Evolutionary conservation across 257 asterid genomes (phyloP), one percentile per base, ranked within the genome.

Genomic region (Nicotiana tomentosiformis): DNA sequence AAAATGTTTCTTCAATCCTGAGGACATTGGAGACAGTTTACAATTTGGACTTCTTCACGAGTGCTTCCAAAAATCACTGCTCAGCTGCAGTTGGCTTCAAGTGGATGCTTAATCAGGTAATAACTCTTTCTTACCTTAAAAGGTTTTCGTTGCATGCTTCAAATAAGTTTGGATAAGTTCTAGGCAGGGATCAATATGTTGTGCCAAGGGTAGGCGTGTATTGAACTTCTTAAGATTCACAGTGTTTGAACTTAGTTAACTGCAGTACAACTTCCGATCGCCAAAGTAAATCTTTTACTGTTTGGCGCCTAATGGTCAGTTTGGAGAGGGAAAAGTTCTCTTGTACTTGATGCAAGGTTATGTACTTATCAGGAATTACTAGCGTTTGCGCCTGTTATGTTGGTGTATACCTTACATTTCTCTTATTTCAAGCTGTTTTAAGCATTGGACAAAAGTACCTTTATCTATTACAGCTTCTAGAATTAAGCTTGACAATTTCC

Each of bases 91-190:
- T 95, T 55, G 99, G 99, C 85, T 92, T 95, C 88, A 93, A 95
- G 89, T 95, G 99, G 99, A 95, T 95, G 99, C 94, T 94, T 68
- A 95, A 95, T 81, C 99, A 95, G 98, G 99, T 94, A 81, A 33
- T 60, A 33, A 35, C 15, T 9, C 49, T 66, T 49, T 74, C 16
- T 74, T 26, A 74, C 80, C 79, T 49, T 74, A 49, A 74, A 74
- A 74, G 43, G 23, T 1, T 46, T 23, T n/a, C 37, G 43, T 72
- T 32, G 12, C 60, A 46, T 20, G 60, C 60, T 72, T 43, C 37
- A 43, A 32, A 43, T 72, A 43, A 72, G 5, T 39, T 72, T 46
- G n/a, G 37, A 10, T 18, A 70, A 20, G 60, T 46, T 49, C 14
- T 23, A 46, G 61, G 61, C 51, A 23, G 14, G 26, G 2, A 72